Evolutionary conservation across 176 grass and related monocot genomes (phyloP).

Genomic region (Oryza punctata): DNA sequence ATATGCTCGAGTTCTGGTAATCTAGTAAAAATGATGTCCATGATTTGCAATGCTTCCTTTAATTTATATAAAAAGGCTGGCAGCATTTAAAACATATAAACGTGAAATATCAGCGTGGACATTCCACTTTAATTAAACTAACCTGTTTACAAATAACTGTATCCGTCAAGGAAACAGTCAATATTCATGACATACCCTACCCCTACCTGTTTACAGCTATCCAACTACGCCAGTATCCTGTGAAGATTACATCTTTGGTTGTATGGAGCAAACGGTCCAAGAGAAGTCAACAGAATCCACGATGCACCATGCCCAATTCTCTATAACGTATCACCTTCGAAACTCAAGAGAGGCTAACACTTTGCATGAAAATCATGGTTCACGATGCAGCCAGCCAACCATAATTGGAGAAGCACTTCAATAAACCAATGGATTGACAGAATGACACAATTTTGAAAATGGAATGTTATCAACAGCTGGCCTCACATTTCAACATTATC

Average conservation of each 20-base stretch:
- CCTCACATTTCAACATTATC: slow-evolving; percentile 27
- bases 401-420: slow-evolving; percentile 13
- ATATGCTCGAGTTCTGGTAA: not conserved
- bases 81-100: slow-evolving; percentile 18
- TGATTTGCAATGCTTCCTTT: too few species aligned
- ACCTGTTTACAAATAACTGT: slow-evolving; percentile 24
- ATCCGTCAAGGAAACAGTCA: slow-evolving; percentile 7
- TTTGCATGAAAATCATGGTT: slow-evolving; percentile 10
- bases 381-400: slow-evolving; percentile 12
- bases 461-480: not conserved
- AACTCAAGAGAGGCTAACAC: not conserved
- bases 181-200: slow-evolving; percentile 29
- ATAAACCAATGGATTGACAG: slow-evolving; percentile 8
- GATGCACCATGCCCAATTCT: not conserved
- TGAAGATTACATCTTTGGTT: slow-evolving; percentile 22
- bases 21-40: not conserved
- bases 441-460: slow-evolving; percentile 20
- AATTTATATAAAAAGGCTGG: slow-evolving; percentile 4
- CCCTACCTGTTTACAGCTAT: slow-evolving; percentile 52
- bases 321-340: not conserved
- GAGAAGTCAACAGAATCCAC: slow-evolving; percentile 36
- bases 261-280: slow-evolving; percentile 7
- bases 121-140: slow-evolving; percentile 27
- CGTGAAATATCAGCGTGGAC: not conserved
- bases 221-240: slow-evolving; percentile 28